Evolutionary conservation across 73 alveolate genomes (phyloP).

Genomic region (Paramecium biaurelia): DNA sequence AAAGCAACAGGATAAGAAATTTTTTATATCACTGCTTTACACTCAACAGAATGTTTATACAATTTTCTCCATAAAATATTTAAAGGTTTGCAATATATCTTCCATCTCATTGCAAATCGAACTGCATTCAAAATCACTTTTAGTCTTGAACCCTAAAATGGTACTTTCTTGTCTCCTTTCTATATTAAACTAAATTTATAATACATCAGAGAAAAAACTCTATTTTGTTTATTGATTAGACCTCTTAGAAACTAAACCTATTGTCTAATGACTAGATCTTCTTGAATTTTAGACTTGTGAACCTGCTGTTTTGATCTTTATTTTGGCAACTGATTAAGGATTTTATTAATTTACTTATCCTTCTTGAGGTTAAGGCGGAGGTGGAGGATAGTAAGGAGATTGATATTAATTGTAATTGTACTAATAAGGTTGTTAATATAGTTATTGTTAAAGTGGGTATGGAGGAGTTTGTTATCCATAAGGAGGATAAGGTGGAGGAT

Average conservation of each 20-base stretch:
- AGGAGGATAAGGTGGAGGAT: not conserved
- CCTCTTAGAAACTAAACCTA: not conserved
- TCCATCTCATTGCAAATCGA: slow-evolving; percentile 34
- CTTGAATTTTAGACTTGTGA: not conserved
- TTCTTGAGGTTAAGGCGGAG: slow-evolving; percentile 79
- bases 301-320: not conserved
- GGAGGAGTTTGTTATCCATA: not conserved
- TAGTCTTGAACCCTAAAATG: not conserved
- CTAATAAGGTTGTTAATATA: slow-evolving; percentile 68
- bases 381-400: slow-evolving; percentile 83
- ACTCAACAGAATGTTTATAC: not conserved
- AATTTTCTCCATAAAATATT: slow-evolving; percentile 33
- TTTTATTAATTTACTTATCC: slow-evolving; percentile 65
- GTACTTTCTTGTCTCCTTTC: not conserved
- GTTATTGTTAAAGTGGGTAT: not conserved
- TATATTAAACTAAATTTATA: not conserved
- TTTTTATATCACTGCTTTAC: not conserved
- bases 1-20: not conserved
- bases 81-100: slow-evolving; percentile 20
- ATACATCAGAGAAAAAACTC: not conserved
- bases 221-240: not conserved
- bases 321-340: not conserved
- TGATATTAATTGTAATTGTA: slow-evolving; percentile 67
- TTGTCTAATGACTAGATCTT: not conserved
- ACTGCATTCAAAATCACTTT: not conserved